phyloP scores from a whole-genome alignment of 352 stramenopile genomes.

The Phytophthora idaei region DNA sequence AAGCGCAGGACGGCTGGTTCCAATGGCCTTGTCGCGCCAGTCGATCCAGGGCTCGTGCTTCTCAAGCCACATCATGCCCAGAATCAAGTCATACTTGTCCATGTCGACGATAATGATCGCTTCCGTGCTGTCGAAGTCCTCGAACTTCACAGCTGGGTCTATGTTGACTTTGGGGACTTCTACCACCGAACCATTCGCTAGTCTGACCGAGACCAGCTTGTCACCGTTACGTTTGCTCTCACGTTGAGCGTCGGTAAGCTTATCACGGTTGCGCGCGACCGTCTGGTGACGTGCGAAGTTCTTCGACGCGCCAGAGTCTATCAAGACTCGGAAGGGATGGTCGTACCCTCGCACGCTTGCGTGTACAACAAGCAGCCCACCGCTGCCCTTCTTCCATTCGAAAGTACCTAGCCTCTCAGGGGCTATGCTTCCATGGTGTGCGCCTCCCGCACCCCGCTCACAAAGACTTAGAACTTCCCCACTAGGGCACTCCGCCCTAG shows the following conservation, averaged over 20 bases:
- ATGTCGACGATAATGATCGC: slow-evolving; percentile 8
- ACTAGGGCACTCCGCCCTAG: slow-evolving; percentile 35
- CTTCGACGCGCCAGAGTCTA: slow-evolving; percentile 18
- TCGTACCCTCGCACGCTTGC: slow-evolving; percentile 7
- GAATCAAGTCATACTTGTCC: slow-evolving; percentile 29
- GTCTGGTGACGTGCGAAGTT: slow-evolving; percentile 9
- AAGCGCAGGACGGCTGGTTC: background rate
- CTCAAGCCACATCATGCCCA: slow-evolving; percentile 25
- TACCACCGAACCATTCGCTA: slow-evolving; percentile 1
- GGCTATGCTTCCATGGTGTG: slow-evolving; percentile 16
- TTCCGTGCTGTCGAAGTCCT: slow-evolving; percentile 11
- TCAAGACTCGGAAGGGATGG: slow-evolving; percentile 14
- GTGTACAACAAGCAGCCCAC: slow-evolving; percentile 15
- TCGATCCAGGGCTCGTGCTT: slow-evolving; percentile 13
- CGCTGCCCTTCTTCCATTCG: slow-evolving; percentile 7
- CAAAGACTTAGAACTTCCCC: slow-evolving; percentile 17
- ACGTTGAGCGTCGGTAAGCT: slow-evolving; percentile 1
- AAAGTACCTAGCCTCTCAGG: slow-evolving; percentile 18
- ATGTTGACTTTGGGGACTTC: slow-evolving; percentile 8
- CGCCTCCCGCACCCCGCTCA: slow-evolving; percentile 6
- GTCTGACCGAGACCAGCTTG: slow-evolving; percentile 9
- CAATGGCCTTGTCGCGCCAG: slow-evolving; percentile 15
- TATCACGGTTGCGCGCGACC: slow-evolving; percentile 6
- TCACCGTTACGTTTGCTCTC: slow-evolving; percentile 9
- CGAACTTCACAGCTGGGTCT: slow-evolving; percentile 7